A percentile compares a stretch with the other conserved stretches of the same genome.
Evolutionary conservation across 148 eudicot species (phyloP).

Genomic region (Amaranthus cruentus): DNA sequence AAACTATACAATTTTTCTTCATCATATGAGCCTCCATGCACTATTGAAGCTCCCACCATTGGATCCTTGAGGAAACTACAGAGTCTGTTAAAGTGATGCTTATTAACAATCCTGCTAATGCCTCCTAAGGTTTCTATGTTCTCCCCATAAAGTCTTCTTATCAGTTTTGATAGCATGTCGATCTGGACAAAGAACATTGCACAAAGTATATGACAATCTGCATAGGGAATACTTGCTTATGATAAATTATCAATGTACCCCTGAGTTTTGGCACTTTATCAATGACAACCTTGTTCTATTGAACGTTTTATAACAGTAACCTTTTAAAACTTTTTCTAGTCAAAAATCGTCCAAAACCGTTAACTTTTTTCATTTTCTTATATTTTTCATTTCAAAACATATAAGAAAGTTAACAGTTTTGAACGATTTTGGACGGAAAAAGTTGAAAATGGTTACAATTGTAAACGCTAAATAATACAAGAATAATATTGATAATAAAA

Average conservation of each 20-base stretch:
- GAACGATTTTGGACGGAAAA: too few relatives aligned
- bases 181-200: conserved; percentile 34
- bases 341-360: too few relatives aligned
- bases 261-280: neutral
- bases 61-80: conserved; percentile 64
- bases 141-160: conserved; percentile 58
- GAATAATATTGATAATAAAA: too few relatives aligned
- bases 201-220: neutral
- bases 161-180: conserved; percentile 43
- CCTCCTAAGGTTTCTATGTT: conserved; percentile 39
- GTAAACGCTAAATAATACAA: too few relatives aligned
- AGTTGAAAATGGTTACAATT: too few relatives aligned
- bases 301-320: too few relatives aligned
- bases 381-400: too few relatives aligned
- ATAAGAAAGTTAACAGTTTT: too few relatives aligned
- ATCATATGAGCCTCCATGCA: conserved; percentile 69
- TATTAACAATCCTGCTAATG: conserved; percentile 59
- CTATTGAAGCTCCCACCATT: conserved; percentile 51
- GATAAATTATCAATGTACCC: neutral
- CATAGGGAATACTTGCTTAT: neutral
- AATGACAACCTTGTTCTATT: too few relatives aligned
- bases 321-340: too few relatives aligned
- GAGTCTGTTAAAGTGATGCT: conserved; percentile 65
- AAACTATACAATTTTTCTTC: conserved; percentile 48
- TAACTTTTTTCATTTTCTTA: too few relatives aligned